phyloP scores from a whole-genome alignment of 495 filamentous ascomycete genomes.

The Chlorociboria aeruginascens region DNA sequence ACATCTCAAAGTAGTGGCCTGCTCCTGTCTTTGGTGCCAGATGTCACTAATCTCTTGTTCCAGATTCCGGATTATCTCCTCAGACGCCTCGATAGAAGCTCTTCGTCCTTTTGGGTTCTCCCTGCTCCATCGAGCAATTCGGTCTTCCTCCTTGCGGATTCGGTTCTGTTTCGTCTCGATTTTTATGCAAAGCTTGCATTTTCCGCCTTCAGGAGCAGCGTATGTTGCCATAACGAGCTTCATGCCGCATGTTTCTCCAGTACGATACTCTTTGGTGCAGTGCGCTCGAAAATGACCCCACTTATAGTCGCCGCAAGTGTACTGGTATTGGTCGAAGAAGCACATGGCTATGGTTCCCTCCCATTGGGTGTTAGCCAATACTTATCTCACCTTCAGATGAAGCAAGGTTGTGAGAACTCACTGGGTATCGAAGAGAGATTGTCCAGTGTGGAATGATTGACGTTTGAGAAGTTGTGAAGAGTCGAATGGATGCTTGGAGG shows the following conservation, averaged over 20 bases:
- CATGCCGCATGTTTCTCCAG: constrained; percentile 95
- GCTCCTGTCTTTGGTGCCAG: constrained; percentile 27
- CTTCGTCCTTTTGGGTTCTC: constrained; percentile 39
- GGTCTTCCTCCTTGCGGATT: constrained; percentile 59
- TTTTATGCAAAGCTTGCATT: constrained; percentile 56
- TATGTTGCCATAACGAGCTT: constrained; percentile 32
- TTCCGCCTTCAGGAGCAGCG: neutral
- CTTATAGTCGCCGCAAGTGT: constrained; percentile 78
- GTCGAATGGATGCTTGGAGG: constrained; percentile 11
- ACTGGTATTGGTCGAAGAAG: constrained; percentile 68
- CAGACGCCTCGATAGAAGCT: constrained; percentile 71
- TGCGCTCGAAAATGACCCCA: constrained; percentile 93
- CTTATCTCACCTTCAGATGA: no score
- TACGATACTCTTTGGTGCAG: constrained; percentile 93
- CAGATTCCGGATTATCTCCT: constrained; percentile 48
- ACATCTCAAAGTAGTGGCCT: constrained; percentile 2
- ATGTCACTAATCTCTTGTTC: constrained; percentile 51
- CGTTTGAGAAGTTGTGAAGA: constrained; percentile 1
- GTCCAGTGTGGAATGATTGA: neutral
- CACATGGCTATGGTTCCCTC: constrained; percentile 35
- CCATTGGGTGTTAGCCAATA: no score
- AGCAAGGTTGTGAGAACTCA: constrained; percentile 1
- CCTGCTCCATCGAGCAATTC: constrained; percentile 68
- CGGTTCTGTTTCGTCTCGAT: constrained; percentile 78
- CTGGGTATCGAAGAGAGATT: constrained; percentile 6